Conservation (phyloP, 176 grass and related monocot genomes). For the Oryza punctata region DNA sequence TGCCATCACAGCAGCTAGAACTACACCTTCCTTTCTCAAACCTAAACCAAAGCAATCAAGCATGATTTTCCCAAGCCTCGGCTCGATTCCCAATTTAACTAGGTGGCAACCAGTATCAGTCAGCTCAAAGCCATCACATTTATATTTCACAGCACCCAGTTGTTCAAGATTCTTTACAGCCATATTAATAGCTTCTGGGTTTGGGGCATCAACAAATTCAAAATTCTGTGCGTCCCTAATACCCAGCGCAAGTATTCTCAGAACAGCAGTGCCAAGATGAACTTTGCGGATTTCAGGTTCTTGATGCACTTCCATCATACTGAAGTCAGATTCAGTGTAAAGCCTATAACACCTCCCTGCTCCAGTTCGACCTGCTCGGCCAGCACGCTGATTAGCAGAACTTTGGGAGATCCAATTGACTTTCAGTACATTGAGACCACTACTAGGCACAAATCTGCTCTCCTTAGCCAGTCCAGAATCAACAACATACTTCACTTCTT, state of each 20-base stretch:
- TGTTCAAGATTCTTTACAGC: constrained; percentile 79
- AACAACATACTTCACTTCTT: constrained; percentile 82
- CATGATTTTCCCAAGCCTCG: constrained; percentile 93
- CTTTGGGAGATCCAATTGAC: constrained; percentile 83
- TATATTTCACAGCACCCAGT: constrained; percentile 68
- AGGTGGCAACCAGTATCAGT: constrained; percentile 64
- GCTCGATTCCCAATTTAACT: constrained; percentile 88
- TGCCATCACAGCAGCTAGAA: constrained; percentile 91
- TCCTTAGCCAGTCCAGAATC: constrained; percentile 94
- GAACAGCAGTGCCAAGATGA: constrained; percentile 81
- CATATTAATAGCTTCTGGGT: constrained; percentile 66
- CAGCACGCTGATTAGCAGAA: constrained; percentile 88
- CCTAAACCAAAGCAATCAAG: constrained; percentile 71
- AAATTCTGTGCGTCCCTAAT: constrained; percentile 65
- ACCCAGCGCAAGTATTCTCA: constrained; percentile 87
- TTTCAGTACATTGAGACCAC: constrained; percentile 81
- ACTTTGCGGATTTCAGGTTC: constrained; percentile 97
- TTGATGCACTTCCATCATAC: constrained; percentile 85
- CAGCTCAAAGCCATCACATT: constrained; percentile 55
- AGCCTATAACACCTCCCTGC: constrained; percentile 90
- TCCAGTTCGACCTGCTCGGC: constrained; percentile 77
- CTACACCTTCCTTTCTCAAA: constrained; percentile 82
- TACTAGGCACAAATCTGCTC: constrained; percentile 70
- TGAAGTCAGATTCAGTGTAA: constrained; percentile 80
- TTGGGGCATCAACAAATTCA: constrained; percentile 94